Evolutionary conservation across 2,329 filamentous ascomycete genomes (phyloP).

Genomic region (Calonectria fujianensis): DNA sequence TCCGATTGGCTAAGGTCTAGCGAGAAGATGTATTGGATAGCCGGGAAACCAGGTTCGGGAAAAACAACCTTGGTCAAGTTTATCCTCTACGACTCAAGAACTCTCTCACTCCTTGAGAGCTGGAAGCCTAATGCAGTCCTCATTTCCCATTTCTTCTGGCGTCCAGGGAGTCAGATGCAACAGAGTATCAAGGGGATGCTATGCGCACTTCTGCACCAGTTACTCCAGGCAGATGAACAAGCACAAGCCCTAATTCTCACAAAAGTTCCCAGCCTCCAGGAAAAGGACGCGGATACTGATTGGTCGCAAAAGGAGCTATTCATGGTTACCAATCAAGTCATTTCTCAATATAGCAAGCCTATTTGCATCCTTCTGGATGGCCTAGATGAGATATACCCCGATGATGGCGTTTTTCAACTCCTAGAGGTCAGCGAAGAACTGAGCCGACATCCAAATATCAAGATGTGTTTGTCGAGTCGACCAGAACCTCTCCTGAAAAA

Average conservation of each 20-base stretch:
- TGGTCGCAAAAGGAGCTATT: conserved; percentile 40
- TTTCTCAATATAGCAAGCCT: background rate
- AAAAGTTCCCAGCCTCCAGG: background rate
- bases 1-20: conserved; percentile 42
- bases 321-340: background rate
- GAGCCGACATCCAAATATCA: background rate
- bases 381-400: conserved; percentile 38
- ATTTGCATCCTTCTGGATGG: conserved; percentile 49
- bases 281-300: conserved; percentile 31
- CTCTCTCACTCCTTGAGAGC: conserved; percentile 34
- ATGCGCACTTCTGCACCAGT: conserved; percentile 13
- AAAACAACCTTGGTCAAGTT: conserved; percentile 60
- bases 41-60: conserved; percentile 58
- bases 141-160: conserved; percentile 58
- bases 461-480: conserved; percentile 35
- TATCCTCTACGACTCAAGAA: conserved; percentile 45
- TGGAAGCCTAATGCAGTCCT: conserved; percentile 48
- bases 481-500: conserved; percentile 7
- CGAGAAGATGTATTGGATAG: conserved; percentile 54
- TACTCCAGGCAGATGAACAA: background rate
- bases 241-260: background rate
- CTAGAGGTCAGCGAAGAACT: background rate
- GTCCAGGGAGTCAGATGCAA: conserved; percentile 53
- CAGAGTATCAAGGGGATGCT: conserved; percentile 49
- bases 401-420: background rate